Conservation (phyloP, 2,329 filamentous ascomycete species). For the Onygenales sp. region DNA sequence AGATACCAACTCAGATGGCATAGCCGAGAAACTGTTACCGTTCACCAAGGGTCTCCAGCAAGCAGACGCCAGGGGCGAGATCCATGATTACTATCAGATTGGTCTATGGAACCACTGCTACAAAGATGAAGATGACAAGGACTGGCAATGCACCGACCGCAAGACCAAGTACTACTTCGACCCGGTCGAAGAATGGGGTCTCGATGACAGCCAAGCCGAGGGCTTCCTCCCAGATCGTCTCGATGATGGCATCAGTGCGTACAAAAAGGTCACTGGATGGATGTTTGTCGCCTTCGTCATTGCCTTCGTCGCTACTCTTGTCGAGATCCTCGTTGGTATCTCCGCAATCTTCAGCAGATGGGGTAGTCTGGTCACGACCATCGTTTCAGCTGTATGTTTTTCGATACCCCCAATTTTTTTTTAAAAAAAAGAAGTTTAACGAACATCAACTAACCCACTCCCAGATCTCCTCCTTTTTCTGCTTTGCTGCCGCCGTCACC, state of each 20-base stretch:
- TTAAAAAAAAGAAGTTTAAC: background rate
- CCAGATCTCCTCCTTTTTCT: constrained; percentile 46
- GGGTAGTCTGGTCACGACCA: constrained; percentile 72
- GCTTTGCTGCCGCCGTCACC: constrained; percentile 58
- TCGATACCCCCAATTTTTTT: background rate
- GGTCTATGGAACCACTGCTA: constrained; percentile 82
- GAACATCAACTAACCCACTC: constrained; percentile 10
- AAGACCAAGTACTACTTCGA: constrained; percentile 69
- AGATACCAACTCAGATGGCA: constrained; percentile 35
- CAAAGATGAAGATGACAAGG: constrained; percentile 43
- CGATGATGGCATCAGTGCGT: constrained; percentile 58
- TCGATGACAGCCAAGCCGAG: constrained; percentile 40
- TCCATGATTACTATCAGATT: constrained; percentile 71
- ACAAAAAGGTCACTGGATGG: constrained; percentile 67
- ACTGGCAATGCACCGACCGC: constrained; percentile 57
- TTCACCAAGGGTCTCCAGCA: constrained; percentile 24
- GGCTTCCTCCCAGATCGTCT: constrained; percentile 57
- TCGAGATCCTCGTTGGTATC: constrained; percentile 68
- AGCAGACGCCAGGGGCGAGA: constrained; percentile 38
- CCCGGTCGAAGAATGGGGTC: constrained; percentile 55
- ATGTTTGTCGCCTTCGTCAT: constrained; percentile 74
- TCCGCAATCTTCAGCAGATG: constrained; percentile 74
- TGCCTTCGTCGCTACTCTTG: constrained; percentile 57
- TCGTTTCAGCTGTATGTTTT: constrained; percentile 57
- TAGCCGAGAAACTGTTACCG: constrained; percentile 27